These are phyloP conservation scores for Capsicum chinense DNA, from an alignment of 257 asterid species.

Conservation along the genomic window DNA sequence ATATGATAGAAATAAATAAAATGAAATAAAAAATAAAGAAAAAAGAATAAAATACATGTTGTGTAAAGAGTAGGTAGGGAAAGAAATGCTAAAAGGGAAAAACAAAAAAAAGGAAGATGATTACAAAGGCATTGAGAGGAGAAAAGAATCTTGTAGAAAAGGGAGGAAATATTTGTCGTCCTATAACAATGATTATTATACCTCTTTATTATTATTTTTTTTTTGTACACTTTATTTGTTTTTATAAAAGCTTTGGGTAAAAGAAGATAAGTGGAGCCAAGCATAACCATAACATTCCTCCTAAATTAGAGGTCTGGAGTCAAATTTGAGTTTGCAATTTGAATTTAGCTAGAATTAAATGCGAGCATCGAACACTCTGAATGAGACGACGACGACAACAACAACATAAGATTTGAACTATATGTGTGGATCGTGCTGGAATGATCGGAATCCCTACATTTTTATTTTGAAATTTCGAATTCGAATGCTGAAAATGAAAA, in stretches of 20 bases:
- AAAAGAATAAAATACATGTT: neutral
- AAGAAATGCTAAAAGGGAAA: conserved; percentile 25
- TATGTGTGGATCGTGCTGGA: neutral
- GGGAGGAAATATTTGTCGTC: conserved; percentile 38
- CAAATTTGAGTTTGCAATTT: too few relatives aligned
- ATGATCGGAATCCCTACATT: neutral
- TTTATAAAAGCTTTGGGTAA: neutral
- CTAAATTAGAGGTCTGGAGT: too few relatives aligned
- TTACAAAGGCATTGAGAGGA: conserved; percentile 40
- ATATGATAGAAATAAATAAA: too few relatives aligned
- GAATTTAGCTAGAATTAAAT: too few relatives aligned
- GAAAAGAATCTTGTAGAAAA: conserved; percentile 53
- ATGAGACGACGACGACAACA: too few relatives aligned
- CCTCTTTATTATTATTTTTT: conserved; percentile 22
- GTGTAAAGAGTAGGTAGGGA: conserved; percentile 11
- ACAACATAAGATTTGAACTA: too few relatives aligned
- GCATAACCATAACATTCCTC: conserved; percentile 12
- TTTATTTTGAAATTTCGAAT: neutral
- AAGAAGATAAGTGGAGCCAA: conserved; percentile 35
- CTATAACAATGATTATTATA: conserved; percentile 59
- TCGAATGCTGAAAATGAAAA: neutral
- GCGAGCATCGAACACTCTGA: too few relatives aligned
- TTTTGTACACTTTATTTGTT: conserved; percentile 28
- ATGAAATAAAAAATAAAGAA: neutral
- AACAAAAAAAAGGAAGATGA: conserved; percentile 25